Evolutionary conservation across 2,329 filamentous ascomycete genomes (phyloP), one percentile per base, ranked within the genome.

Genomic region (Penicillium sp.): DNA sequence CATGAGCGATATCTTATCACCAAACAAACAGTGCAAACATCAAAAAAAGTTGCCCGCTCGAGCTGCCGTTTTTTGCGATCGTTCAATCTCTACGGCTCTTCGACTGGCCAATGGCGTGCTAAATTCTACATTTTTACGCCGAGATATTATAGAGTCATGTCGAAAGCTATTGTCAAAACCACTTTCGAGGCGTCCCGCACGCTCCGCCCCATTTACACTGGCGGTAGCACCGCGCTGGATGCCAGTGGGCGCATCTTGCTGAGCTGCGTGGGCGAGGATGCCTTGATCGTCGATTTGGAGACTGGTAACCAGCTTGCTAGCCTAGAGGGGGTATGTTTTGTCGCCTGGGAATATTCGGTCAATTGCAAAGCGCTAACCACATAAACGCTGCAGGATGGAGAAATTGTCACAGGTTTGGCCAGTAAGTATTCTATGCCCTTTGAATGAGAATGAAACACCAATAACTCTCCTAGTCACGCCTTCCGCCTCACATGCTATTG

Each of bases 191-290:
- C 88, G 56, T 83, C 83, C 62, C 86, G 88, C 68, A 89, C 91
- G 45, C 89, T 99, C 53, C 89, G 91, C 66, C 94, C 94, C 19
- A 93, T 97, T 47, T 97, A 94, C 71, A 96, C 93, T 2, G 94
- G 94, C 52, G 94, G 94, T 41, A 88, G 89, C 62, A 86, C 96
- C 56, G 86, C 90, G 30, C 83, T 97, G 58, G 91, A 93, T 78
- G 84, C 87, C 72, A 85, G 85, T 75, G 91, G 91, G 49, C 84
- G 85, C 66, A 84, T 97, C 60, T 82, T 99, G 52, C 93, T 91
- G 41, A 91, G 91, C 25, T 91, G 89, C 35, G 78, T 97, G n/a
- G 91, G 90, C 35, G 94, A 99, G 73, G 91, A 97, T 83, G 92
- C 86, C 17, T 78, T 97, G 51, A 79, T 99, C 64, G 94, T 93